Evolutionary conservation across 2,329 filamentous ascomycete genomes (phyloP).

Genomic region (Aureobasidium subglaciale): DNA sequence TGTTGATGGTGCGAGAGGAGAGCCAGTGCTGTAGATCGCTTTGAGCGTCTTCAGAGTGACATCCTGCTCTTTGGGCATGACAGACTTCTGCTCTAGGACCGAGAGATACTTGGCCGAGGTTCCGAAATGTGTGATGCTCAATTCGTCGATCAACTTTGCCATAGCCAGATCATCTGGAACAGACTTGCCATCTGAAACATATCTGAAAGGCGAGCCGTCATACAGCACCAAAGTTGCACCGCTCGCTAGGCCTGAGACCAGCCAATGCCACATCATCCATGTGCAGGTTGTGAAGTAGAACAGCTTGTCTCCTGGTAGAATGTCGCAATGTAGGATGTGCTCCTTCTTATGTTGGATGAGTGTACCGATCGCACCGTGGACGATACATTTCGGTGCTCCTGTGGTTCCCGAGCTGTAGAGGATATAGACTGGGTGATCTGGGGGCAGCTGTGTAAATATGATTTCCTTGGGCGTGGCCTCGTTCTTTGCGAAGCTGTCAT

Average conservation of each 20-base stretch:
- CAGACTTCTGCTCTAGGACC: slow-evolving; percentile 70
- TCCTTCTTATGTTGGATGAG: slow-evolving; percentile 97
- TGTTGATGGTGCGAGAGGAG: slow-evolving; percentile 84
- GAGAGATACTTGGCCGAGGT: slow-evolving; percentile 92
- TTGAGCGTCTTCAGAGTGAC: slow-evolving; percentile 55
- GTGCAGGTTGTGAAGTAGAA: slow-evolving; percentile 94
- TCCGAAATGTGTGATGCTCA: slow-evolving; percentile 85
- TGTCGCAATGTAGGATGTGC: slow-evolving; percentile 77
- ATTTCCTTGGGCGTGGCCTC: slow-evolving; percentile 18
- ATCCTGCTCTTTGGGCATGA: slow-evolving; percentile 51
- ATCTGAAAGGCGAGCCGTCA: slow-evolving; percentile 80
- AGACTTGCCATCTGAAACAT: slow-evolving; percentile 41
- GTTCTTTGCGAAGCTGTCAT: slow-evolving; percentile 37
- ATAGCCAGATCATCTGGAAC: slow-evolving; percentile 70
- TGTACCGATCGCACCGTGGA: slow-evolving; percentile 84
- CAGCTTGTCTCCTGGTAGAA: slow-evolving; percentile 63
- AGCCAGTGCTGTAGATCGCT: slow-evolving; percentile 91
- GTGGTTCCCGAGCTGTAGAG: slow-evolving; percentile 92
- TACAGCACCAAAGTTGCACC: slow-evolving; percentile 83
- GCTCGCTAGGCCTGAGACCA: slow-evolving; percentile 74
- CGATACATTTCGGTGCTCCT: slow-evolving; percentile 80
- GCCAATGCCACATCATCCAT: slow-evolving; percentile 99
- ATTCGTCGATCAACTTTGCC: slow-evolving; percentile 70
- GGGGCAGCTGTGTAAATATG: slow-evolving; percentile 66
- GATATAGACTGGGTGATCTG: slow-evolving; percentile 88